Percentiles rank a stretch among this genome's conserved stretches.
Conservation (phyloP, 352 stramenopile species). For the Globisporangium nunn region DNA sequence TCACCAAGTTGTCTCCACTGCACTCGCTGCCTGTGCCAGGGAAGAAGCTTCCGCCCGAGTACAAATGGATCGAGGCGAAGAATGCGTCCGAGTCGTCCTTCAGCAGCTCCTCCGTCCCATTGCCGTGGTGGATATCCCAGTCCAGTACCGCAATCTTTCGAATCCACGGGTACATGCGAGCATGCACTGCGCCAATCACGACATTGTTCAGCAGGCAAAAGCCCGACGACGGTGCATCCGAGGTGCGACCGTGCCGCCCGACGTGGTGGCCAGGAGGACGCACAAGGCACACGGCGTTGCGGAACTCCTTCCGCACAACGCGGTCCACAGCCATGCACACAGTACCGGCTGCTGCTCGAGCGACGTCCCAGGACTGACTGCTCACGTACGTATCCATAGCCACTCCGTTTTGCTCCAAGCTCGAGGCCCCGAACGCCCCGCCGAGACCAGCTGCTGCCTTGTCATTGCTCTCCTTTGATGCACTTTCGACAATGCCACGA, state of each 20-base stretch:
- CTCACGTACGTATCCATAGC: slow-evolving; percentile 84
- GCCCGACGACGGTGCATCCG: slow-evolving; percentile 76
- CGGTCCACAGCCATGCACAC: slow-evolving; percentile 78
- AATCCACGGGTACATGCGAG: slow-evolving; percentile 88
- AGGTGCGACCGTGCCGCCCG: slow-evolving; percentile 62
- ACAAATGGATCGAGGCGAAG: slow-evolving; percentile 80
- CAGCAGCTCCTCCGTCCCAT: slow-evolving; percentile 94
- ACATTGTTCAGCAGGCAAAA: slow-evolving; percentile 99
- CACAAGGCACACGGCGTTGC: slow-evolving; percentile 82
- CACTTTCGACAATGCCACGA: slow-evolving; percentile 45
- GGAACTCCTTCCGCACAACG: slow-evolving; percentile 71
- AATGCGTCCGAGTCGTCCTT: slow-evolving; percentile 76
- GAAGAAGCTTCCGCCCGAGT: slow-evolving; percentile 70
- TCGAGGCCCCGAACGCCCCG: slow-evolving; percentile 65
- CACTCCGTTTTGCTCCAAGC: slow-evolving; percentile 51
- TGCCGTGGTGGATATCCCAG: slow-evolving; percentile 99
- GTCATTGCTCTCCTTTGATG: slow-evolving; percentile 23
- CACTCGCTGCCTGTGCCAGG: slow-evolving; percentile 65
- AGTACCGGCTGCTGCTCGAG: slow-evolving; percentile 65
- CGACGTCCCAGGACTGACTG: slow-evolving; percentile 80
- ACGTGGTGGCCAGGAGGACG: slow-evolving; percentile 92
- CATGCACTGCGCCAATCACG: slow-evolving; percentile 96
- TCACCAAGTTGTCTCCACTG: slow-evolving; percentile 53
- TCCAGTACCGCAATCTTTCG: slow-evolving; percentile 95
- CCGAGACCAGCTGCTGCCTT: slow-evolving; percentile 40